Evolutionary conservation across 208 protist genomes (phyloP), one percentile per base, ranked within the genome.

Genomic region (Wallacemonas sp.): DNA sequence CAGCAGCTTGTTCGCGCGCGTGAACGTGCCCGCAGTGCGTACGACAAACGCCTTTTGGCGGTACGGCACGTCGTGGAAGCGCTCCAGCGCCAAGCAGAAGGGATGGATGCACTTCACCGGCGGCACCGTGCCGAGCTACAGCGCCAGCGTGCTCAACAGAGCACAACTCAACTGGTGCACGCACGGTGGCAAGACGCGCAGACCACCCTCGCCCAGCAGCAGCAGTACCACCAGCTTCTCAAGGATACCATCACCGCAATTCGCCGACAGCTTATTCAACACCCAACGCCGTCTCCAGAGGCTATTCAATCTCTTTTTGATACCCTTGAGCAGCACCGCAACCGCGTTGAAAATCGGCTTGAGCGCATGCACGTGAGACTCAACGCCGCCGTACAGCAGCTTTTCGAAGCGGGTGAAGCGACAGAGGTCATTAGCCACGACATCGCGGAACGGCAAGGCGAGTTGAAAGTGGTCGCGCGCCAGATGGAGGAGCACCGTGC

Each of bases 311-410:
- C 70, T 15, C 48, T 76, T 17, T 29, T 69, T 26, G 33, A 60
- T 10, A 61, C 66, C 3, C 59, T 88, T 8, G 44, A 76, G 24
- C 73, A 48, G 21, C 64, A 78, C 22, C 57, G 73, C 19, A 53
- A 53, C 29, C 48, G 72, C 0, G 36, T 86, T 15, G 81, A 86
- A 41, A 54, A 79, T 26, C 76, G 68, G 3, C 38, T 88, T 2
- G 74, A 77, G 33, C 69, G 73, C 17, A 62, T 71, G 32, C 65
- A 55, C 38, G 45, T 34, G 58, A 68, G 63, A 15, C 65, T 76
- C 3, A 34, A 52, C 13, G 44, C 19, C 21, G 73, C 75, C 17
- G 62, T 87, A 33, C 79, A 79, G 27, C 19, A 50, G 17, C 65
- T 90, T 22, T 33, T 68, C 58, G 52, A 63, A 10, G 76, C 80